Percentiles rank a stretch among this genome's conserved stretches.
Evolutionary conservation across 192 early-diverging fungal genomes (phyloP).

Genomic region (Coemansia sp.): DNA sequence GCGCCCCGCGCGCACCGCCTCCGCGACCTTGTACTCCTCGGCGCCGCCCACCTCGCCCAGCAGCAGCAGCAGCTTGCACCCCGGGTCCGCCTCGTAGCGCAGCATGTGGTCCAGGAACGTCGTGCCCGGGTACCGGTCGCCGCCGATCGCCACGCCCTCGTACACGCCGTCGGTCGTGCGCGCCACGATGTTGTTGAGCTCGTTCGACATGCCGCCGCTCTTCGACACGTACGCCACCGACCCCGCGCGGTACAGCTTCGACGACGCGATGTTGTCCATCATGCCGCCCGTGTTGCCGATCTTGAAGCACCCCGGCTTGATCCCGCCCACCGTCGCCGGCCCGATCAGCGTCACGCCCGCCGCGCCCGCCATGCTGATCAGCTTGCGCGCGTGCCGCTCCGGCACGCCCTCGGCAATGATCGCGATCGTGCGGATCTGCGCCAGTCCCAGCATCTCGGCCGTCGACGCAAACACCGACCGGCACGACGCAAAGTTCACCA

Average conservation of each 20-base stretch:
- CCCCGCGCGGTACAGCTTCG: slow-evolving; percentile 94
- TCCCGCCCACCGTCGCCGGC: slow-evolving; percentile 97
- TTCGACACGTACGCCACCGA: slow-evolving; percentile 98
- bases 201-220: slow-evolving; percentile 99
- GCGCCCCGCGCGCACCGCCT: slow-evolving; percentile 78
- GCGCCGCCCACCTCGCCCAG: slow-evolving; percentile 97
- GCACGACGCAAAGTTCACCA: slow-evolving; percentile 98
- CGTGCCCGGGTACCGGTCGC: slow-evolving; percentile 96
- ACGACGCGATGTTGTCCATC: slow-evolving; percentile 99
- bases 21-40: slow-evolving; percentile 92
- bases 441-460: slow-evolving; percentile 72
- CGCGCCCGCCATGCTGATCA: slow-evolving; percentile 77
- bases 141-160: slow-evolving; percentile 98
- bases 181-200: slow-evolving; percentile 98
- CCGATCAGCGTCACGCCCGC: slow-evolving; percentile 87
- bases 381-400: slow-evolving; percentile 89
- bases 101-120: slow-evolving; percentile 98
- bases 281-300: slow-evolving; percentile 99
- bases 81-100: slow-evolving; percentile 88
- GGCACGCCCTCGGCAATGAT: slow-evolving; percentile 99
- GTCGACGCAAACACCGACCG: slow-evolving; percentile 92
- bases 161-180: slow-evolving; percentile 95
- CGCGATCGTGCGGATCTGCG: slow-evolving; percentile 89
- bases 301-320: slow-evolving; percentile 99
- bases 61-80: slow-evolving; percentile 89